Conservation (phyloP, 495 filamentous ascomycete species). For the Letharia lupina region DNA sequence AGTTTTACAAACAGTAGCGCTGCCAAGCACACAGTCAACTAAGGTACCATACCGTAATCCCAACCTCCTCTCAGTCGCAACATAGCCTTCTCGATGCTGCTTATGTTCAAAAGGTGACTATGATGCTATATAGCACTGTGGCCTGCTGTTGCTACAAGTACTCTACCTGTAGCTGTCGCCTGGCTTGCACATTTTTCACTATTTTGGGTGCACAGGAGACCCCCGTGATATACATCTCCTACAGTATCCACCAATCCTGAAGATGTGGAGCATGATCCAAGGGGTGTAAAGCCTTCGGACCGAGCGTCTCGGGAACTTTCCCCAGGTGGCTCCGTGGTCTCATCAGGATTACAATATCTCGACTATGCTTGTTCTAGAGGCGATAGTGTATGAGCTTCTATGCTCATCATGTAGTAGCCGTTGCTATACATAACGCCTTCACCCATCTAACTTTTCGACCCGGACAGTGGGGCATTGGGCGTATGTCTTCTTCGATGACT, state of each 20-base stretch:
- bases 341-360: neutral
- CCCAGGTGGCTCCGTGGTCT: neutral
- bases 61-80: too few relatives aligned
- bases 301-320: neutral
- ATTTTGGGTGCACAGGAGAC: neutral
- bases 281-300: neutral
- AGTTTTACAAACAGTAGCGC: neutral
- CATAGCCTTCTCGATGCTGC: too few relatives aligned
- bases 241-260: neutral
- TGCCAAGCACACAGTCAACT: too few relatives aligned
- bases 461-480: neutral
- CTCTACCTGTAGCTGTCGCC: too few relatives aligned
- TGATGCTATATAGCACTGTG: too few relatives aligned
- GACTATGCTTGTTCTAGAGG: neutral
- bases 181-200: too few relatives aligned
- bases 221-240: neutral
- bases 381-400: neutral
- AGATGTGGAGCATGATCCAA: neutral
- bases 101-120: too few relatives aligned
- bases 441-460: neutral
- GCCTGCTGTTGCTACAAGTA: too few relatives aligned
- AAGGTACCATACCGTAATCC: too few relatives aligned
- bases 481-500: neutral
- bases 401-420: neutral
- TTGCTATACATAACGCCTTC: neutral